These are phyloP conservation scores for Cyclocybe aegerita DNA, from an alignment of 768 basidiomycete genomes.

Conservation along the genomic window DNA sequence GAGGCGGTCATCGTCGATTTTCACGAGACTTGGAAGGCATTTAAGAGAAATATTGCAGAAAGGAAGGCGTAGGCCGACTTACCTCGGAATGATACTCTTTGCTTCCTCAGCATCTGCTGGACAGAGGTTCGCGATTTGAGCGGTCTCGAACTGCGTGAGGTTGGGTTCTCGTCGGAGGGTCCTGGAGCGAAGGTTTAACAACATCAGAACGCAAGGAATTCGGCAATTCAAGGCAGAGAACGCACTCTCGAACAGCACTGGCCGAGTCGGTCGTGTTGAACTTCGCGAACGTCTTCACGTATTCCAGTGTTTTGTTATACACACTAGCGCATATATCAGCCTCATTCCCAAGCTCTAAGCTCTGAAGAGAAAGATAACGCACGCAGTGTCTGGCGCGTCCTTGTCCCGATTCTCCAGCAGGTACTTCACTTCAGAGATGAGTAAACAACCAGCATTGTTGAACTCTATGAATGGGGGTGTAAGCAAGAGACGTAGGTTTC, in stretches of 20 bases:
- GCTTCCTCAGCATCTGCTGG: slow-evolving; percentile 88
- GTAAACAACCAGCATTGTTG: slow-evolving; percentile 86
- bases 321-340: slow-evolving; percentile 49
- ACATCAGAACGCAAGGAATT: not conserved
- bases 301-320: slow-evolving; percentile 91
- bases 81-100: slow-evolving; percentile 91
- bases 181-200: slow-evolving; percentile 34
- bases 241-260: slow-evolving; percentile 84
- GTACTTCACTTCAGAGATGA: slow-evolving; percentile 92
- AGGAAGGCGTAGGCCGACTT: slow-evolving; percentile 8
- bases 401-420: slow-evolving; percentile 85
- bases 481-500: not conserved
- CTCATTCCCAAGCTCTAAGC: not conserved
- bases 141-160: slow-evolving; percentile 87
- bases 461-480: slow-evolving; percentile 54
- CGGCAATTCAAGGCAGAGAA: slow-evolving; percentile 3
- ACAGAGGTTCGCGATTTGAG: slow-evolving; percentile 89
- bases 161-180: slow-evolving; percentile 77
- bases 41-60: not conserved
- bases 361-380: slow-evolving; percentile 23
- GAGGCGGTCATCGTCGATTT: slow-evolving; percentile 84
- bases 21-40: slow-evolving; percentile 59
- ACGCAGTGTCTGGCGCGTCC: slow-evolving; percentile 87
- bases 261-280: slow-evolving; percentile 86
- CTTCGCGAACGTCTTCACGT: slow-evolving; percentile 89